Evolutionary conservation across 305 asterid species (phyloP).

Genomic region (Fraxinus paxiana): DNA sequence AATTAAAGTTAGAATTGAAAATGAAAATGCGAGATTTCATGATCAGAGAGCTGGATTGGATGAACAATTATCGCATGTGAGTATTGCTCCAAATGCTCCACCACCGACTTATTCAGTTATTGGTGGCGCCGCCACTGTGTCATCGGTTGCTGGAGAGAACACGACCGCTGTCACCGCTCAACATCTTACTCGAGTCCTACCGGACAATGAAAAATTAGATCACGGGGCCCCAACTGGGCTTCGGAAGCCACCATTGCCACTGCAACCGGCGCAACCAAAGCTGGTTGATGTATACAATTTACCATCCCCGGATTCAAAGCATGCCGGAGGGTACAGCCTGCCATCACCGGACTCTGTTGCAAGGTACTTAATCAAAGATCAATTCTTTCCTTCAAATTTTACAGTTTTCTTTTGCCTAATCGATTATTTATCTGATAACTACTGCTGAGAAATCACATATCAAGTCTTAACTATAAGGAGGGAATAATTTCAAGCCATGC

Average conservation of each 20-base stretch:
- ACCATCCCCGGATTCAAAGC: constrained; percentile 75
- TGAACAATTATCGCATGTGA: constrained; percentile 49
- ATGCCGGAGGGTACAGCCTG: constrained; percentile 48
- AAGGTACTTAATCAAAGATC: constrained; percentile 38
- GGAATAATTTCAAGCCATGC: not conserved
- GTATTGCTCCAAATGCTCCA: constrained; percentile 30
- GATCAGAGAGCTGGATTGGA: constrained; percentile 41
- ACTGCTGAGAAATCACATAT: not conserved
- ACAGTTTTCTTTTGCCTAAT: not conserved
- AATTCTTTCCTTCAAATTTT: not conserved
- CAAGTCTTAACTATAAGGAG: not conserved
- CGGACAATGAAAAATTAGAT: constrained; percentile 54
- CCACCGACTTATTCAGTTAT: constrained; percentile 24
- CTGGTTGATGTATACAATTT: constrained; percentile 47
- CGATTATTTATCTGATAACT: not conserved
- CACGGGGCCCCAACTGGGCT: constrained; percentile 32
- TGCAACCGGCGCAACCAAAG: constrained; percentile 58
- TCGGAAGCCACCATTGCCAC: constrained; percentile 68
- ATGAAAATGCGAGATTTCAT: constrained; percentile 3
- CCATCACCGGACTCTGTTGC: constrained; percentile 74
- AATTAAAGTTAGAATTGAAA: constrained; percentile 48
- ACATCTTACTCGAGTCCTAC: constrained; percentile 25
- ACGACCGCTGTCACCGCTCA: constrained; percentile 30
- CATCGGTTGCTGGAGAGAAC: constrained; percentile 15
- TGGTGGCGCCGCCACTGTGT: constrained; percentile 13